phyloP scores from a whole-genome alignment of 2,329 filamentous ascomycete species.

The Fonsecaea pedrosoi region DNA sequence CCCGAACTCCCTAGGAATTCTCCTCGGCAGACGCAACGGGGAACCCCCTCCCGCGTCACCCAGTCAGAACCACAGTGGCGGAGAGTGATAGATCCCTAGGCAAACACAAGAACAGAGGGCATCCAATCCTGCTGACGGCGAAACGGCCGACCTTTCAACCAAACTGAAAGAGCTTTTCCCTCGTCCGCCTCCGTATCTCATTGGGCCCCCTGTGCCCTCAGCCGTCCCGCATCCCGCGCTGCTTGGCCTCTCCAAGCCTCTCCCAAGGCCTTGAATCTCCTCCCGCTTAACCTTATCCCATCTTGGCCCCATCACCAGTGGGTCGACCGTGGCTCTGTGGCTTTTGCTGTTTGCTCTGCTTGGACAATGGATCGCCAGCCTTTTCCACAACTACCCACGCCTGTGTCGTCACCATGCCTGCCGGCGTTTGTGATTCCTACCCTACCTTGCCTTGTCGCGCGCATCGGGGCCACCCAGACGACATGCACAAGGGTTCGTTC shows the following conservation, averaged over 20 bases:
- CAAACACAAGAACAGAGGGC: neutral
- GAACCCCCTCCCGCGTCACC: neutral
- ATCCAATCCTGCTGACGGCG: neutral
- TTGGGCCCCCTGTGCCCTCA: slow-evolving; percentile 6
- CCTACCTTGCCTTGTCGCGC: neutral
- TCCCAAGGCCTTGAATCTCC: slow-evolving; percentile 1
- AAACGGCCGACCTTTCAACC: neutral
- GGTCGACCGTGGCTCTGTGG: neutral
- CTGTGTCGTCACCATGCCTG: slow-evolving; percentile 12
- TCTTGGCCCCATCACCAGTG: neutral
- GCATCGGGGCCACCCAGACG: neutral
- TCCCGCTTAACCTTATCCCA: slow-evolving; percentile 2
- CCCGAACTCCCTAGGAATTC: neutral
- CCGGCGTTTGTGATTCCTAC: neutral
- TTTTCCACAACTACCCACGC: slow-evolving; percentile 3
- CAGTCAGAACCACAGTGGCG: neutral
- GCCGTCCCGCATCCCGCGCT: slow-evolving; percentile 7
- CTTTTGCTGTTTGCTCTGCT: neutral
- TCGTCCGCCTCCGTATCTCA: neutral
- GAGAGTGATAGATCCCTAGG: neutral
- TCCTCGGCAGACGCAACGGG: neutral
- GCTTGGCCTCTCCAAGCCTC: slow-evolving; percentile 1
- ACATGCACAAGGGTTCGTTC: neutral
- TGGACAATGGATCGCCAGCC: slow-evolving; percentile 8
- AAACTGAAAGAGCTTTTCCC: neutral